phyloP scores from a whole-genome alignment of 1,284 basidiomycete genomes.

The Tausonia pullulans region DNA sequence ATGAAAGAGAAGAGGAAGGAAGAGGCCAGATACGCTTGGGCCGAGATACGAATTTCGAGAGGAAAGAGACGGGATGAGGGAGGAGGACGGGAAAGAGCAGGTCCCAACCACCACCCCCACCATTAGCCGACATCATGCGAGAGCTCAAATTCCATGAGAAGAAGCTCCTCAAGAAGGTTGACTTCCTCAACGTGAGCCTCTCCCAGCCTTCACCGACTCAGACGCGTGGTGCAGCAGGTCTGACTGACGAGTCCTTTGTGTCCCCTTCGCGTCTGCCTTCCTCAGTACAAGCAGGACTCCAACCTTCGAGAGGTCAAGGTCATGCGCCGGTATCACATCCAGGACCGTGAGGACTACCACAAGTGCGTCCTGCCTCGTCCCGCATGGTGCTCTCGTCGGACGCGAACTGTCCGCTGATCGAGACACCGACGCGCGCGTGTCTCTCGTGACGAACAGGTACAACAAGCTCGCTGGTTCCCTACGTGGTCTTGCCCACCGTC shows the following conservation, averaged over 20 bases:
- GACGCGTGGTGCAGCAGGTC: neutral
- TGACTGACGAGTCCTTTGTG: slow-evolving; percentile 26
- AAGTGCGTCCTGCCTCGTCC: slow-evolving; percentile 43
- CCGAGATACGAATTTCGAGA: too few relatives aligned
- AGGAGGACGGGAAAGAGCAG: neutral
- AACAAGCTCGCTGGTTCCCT: slow-evolving; percentile 89
- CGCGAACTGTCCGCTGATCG: neutral
- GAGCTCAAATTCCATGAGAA: slow-evolving; percentile 90
- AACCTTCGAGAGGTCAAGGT: slow-evolving; percentile 86
- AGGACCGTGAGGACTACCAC: slow-evolving; percentile 90
- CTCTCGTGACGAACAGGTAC: slow-evolving; percentile 47
- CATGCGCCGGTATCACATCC: slow-evolving; percentile 90
- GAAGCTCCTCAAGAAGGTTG: slow-evolving; percentile 87
- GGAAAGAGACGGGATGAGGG: neutral
- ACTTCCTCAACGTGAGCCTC: slow-evolving; percentile 67
- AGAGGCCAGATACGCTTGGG: too few relatives aligned
- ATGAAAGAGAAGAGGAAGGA: too few relatives aligned
- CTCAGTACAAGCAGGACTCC: slow-evolving; percentile 93
- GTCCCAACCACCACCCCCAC: neutral
- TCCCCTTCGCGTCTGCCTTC: too few relatives aligned
- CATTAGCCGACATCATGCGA: slow-evolving; percentile 46
- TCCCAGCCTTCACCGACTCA: neutral
- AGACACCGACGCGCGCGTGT: slow-evolving; percentile 6
- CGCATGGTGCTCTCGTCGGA: neutral
- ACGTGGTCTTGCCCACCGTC: slow-evolving; percentile 71